Base-by-base conservation (phyloP, 345 rosid species). In the Barbarea vulgaris region DNA sequence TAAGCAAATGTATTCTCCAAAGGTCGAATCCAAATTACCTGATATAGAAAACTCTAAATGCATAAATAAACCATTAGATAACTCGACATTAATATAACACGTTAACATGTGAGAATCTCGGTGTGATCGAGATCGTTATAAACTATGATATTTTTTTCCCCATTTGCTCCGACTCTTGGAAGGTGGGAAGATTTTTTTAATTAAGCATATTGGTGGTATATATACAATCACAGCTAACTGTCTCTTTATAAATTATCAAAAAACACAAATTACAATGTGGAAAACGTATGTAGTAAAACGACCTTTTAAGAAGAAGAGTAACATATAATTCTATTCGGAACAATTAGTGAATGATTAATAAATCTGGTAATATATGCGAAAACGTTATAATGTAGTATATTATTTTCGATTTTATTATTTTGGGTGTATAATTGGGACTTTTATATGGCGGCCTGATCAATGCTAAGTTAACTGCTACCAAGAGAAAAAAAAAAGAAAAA, bases 361-460 rank as follows among this genome's bases (percentile, higher is more conserved):
- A 42, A 42, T 42, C 18, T 42, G 48, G 48, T 42, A 15, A 44
- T 44, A 44, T 15, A 42, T 42, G 48, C 18, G 3, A 42, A 14
- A 42, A 24, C n/a, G n/a, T 41, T 3, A 39, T 13, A 41, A 41
- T 15, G 21, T n/a, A 10, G 21, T n/a, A 10, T 7, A n/a, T 46
- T 46, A n/a, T 15, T 42, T n/a, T n/a, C 18, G 4, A 3, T 17
- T 18, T 46, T 17, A 14, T 42, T 7, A 17, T 46, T 46, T 7
- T 46, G 1, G 1, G 51, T 46, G 9, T 46, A 17, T 2, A 17
- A n/a, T n/a, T 21, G 39, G 73, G 74, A 69, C 79, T 62, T 51
- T 62, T 51, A 53, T 60, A 14, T 70, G 60, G 80, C 54, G 60
- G 66, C 72, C 61, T 55, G 67, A 55, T 36, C 67, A 14, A 55